A percentile compares a stretch with the other conserved stretches of the same genome.
Conservation (phyloP, 192 early-diverging fungal genomes). For the Coemansia sp. region DNA sequence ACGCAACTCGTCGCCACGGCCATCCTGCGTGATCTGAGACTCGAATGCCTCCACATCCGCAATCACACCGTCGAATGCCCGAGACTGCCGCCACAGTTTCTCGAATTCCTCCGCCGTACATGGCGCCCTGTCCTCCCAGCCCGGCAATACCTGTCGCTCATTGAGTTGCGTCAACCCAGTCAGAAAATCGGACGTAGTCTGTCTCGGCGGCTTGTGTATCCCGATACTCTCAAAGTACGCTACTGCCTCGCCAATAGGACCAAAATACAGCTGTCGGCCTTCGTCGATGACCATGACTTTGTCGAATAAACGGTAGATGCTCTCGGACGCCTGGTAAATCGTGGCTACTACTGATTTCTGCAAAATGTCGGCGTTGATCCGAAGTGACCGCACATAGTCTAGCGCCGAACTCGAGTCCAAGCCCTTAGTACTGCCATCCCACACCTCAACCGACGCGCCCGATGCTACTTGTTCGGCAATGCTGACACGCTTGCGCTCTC, state of each 20-base stretch:
- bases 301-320: conserved; percentile 75
- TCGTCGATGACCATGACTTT: conserved; percentile 68
- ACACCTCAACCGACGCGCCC: conserved; percentile 57
- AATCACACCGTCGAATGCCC: conserved; percentile 32
- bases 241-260: conserved; percentile 61
- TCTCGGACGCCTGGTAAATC: conserved; percentile 75
- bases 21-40: conserved; percentile 19
- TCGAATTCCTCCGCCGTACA: conserved; percentile 67
- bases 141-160: conserved; percentile 59
- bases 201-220: conserved; percentile 63
- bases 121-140: conserved; percentile 62
- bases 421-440: conserved; percentile 66
- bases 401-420: conserved; percentile 61
- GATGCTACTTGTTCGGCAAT: conserved; percentile 64
- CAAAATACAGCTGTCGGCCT: conserved; percentile 71
- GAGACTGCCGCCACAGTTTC: conserved; percentile 58
- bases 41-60: conserved; percentile 52
- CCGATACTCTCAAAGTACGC: conserved; percentile 67
- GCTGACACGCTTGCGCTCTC: conserved; percentile 66
- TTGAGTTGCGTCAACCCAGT: conserved; percentile 68
- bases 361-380: conserved; percentile 69
- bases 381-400: conserved; percentile 72
- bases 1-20: conserved; percentile 32
- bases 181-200: conserved; percentile 73
- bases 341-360: conserved; percentile 63